A percentile compares a stretch with the other conserved stretches of the same genome.
phyloP scores from a whole-genome alignment of 106 monocot species.

The Narthecium ossifragum region DNA sequence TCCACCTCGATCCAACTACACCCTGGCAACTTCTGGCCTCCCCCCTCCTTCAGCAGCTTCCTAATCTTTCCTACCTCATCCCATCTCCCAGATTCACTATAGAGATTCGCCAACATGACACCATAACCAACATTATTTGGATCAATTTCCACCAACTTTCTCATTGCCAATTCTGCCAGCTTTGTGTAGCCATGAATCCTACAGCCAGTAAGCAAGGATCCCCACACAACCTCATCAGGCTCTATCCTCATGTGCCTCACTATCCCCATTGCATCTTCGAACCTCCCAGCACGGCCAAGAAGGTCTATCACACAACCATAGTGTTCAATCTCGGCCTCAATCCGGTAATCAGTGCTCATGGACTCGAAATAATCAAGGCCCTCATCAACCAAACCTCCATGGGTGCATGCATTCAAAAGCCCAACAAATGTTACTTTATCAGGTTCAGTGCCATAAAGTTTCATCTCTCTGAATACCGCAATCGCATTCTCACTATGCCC shows the following conservation, averaged over 20 bases:
- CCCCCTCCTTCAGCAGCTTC: conserved; percentile 57
- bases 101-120: conserved; percentile 78
- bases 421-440: conserved; percentile 92
- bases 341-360: conserved; percentile 38
- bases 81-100: conserved; percentile 74
- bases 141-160: conserved; percentile 61
- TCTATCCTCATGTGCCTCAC: conserved; percentile 61
- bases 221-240: conserved; percentile 93
- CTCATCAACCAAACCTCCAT: conserved; percentile 74
- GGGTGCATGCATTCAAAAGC: conserved; percentile 80
- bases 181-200: conserved; percentile 50
- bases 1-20: conserved; percentile 96
- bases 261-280: conserved; percentile 63
- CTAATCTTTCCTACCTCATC: conserved; percentile 72
- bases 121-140: conserved; percentile 58
- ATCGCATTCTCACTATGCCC: conserved; percentile 50
- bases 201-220: conserved; percentile 86
- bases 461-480: conserved; percentile 47
- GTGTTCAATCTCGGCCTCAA: conserved; percentile 67
- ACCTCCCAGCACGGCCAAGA: conserved; percentile 70
- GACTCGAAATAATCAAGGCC: conserved; percentile 54
- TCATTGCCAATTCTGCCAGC: conserved; percentile 58
- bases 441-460: conserved; percentile 20
- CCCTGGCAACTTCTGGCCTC: conserved; percentile 78
- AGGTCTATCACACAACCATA: conserved; percentile 88